Evolutionary conservation across 495 filamentous ascomycete genomes (phyloP).

Genomic region (Aspergillus mulundensis): DNA sequence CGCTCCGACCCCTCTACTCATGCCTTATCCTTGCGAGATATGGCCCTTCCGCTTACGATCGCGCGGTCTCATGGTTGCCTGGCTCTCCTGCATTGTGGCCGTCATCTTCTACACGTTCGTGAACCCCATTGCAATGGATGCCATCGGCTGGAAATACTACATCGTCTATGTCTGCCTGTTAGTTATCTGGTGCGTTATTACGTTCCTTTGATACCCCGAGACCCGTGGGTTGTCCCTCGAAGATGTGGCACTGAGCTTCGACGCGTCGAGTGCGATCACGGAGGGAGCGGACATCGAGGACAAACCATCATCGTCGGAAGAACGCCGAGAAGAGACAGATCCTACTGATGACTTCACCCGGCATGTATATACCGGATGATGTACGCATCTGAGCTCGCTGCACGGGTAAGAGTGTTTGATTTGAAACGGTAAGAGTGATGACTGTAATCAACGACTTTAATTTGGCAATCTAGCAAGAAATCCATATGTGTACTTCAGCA

Average conservation of each 20-base stretch:
- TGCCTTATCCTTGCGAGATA: background rate
- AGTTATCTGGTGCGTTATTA: background rate
- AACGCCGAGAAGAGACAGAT: too few relatives aligned
- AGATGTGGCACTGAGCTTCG: background rate
- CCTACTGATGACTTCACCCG: too few relatives aligned
- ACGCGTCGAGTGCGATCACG: too few relatives aligned
- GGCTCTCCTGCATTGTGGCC: background rate
- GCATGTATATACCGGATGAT: too few relatives aligned
- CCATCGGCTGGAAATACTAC: slow-evolving; percentile 37
- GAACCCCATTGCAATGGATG: slow-evolving; percentile 34
- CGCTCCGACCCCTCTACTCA: background rate
- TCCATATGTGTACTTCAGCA: too few relatives aligned
- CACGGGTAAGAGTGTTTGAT: too few relatives aligned
- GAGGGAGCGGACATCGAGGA: too few relatives aligned
- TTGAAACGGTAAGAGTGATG: too few relatives aligned
- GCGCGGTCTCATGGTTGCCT: background rate
- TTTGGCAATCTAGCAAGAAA: too few relatives aligned
- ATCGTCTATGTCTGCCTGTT: slow-evolving; percentile 24
- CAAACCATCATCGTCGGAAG: too few relatives aligned
- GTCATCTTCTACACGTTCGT: slow-evolving; percentile 20
- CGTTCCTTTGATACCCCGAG: background rate
- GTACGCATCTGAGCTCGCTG: too few relatives aligned
- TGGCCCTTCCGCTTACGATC: background rate
- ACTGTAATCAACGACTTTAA: too few relatives aligned
- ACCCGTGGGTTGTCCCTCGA: background rate